Percentiles rank a stretch among this genome's conserved stretches.
Evolutionary conservation across 2,329 filamentous ascomycete genomes (phyloP).

Genomic region (Dendryphion nanum): DNA sequence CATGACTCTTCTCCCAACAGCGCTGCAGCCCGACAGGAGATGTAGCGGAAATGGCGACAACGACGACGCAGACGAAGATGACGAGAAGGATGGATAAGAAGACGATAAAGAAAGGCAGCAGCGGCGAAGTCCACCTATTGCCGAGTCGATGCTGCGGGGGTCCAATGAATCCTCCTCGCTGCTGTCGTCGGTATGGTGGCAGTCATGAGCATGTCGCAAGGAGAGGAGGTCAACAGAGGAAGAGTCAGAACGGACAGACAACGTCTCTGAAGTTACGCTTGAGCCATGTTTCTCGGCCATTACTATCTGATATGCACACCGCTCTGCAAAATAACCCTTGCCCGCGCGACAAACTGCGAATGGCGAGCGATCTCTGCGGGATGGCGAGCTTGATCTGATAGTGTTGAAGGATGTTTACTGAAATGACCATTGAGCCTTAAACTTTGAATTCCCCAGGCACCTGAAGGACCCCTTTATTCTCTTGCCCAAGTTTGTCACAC

Average conservation of each 20-base stretch:
- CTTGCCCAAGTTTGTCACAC: too few relatives aligned
- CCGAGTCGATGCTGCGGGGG: too few relatives aligned
- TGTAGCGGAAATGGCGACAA: slow-evolving; percentile 5
- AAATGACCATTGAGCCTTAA: too few relatives aligned
- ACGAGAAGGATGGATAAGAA: not conserved
- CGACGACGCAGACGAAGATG: slow-evolving; percentile 24
- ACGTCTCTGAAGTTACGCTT: slow-evolving; percentile 2
- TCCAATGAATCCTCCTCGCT: too few relatives aligned
- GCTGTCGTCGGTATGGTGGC: not conserved
- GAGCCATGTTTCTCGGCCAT: slow-evolving; percentile 10
- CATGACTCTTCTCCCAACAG: slow-evolving; percentile 27
- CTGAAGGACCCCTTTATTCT: too few relatives aligned
- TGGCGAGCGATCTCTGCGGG: slow-evolving; percentile 16
- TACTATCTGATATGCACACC: slow-evolving; percentile 12
- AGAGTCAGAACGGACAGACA: slow-evolving; percentile 2
- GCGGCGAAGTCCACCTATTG: not conserved
- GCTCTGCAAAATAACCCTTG: slow-evolving; percentile 11
- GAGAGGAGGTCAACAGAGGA: slow-evolving; percentile 1
- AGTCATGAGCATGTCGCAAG: not conserved
- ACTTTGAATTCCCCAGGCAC: too few relatives aligned
- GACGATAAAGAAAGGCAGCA: not conserved
- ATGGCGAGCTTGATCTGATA: slow-evolving; percentile 26
- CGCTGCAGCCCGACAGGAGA: slow-evolving; percentile 23
- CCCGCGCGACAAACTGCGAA: slow-evolving; percentile 9
- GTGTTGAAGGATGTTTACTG: too few relatives aligned